Percentiles rank a stretch among this genome's conserved stretches.
Conservation (phyloP, 2,329 filamentous ascomycete genomes). For the Tolypocladium paradoxum region DNA sequence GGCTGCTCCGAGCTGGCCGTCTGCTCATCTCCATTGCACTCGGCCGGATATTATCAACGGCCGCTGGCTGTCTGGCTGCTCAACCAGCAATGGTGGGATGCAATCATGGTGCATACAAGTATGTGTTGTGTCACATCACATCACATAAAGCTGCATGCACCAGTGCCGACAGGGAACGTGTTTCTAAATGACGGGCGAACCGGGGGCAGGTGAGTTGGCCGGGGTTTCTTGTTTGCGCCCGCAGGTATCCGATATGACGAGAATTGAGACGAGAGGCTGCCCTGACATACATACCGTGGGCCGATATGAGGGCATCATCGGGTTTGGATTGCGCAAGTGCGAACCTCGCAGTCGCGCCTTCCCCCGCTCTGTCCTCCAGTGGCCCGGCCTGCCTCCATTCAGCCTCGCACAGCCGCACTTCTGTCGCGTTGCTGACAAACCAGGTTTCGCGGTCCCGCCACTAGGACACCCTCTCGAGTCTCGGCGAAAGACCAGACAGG, state of each 20-base stretch:
- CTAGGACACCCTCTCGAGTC: too few species aligned
- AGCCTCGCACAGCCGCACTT: too few species aligned
- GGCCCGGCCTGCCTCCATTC: too few species aligned
- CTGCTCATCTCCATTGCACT: not conserved
- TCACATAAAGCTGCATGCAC: not conserved
- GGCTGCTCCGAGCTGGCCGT: not conserved
- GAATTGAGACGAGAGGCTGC: too few species aligned
- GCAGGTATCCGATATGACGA: not conserved
- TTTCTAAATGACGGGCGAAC: not conserved
- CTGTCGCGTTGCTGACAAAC: constrained; percentile 29
- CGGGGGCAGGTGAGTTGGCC: not conserved
- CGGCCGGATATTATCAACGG: not conserved
- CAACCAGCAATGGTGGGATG: not conserved
- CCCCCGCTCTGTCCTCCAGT: too few species aligned
- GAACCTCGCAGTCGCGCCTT: too few species aligned
- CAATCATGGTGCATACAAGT: not conserved
- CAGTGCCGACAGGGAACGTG: not conserved
- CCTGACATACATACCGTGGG: too few species aligned
- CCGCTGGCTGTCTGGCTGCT: not conserved
- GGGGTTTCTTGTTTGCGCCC: not conserved
- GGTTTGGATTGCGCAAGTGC: not conserved
- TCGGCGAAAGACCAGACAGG: too few species aligned
- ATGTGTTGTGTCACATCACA: not conserved
- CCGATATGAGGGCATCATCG: too few species aligned
- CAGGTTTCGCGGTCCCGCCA: too few species aligned